These are phyloP conservation scores for Penicillium nucicola DNA, from an alignment of 495 filamentous ascomycete species.

Conservation along the genomic window DNA sequence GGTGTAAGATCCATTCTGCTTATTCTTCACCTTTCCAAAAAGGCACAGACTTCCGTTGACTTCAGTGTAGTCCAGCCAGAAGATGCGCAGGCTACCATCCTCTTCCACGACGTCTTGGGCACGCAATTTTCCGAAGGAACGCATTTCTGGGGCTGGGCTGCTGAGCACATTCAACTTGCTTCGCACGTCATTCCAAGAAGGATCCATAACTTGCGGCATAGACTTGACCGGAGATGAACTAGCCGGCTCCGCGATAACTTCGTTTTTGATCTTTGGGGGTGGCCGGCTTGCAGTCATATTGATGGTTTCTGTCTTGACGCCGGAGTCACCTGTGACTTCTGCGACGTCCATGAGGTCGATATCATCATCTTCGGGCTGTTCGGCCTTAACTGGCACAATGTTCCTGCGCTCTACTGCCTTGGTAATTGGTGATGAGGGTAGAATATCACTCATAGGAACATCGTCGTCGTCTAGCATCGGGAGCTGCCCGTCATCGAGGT, in stretches of 20 bases:
- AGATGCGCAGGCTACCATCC: constrained; percentile 89
- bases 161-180: constrained; percentile 81
- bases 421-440: constrained; percentile 81
- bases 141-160: constrained; percentile 61
- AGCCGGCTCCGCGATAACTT: constrained; percentile 61
- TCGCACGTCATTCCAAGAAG: constrained; percentile 90
- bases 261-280: constrained; percentile 69
- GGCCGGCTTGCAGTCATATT: constrained; percentile 86
- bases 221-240: constrained; percentile 72
- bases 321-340: constrained; percentile 61
- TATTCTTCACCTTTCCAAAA: constrained; percentile 95
- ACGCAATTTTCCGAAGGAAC: constrained; percentile 71
- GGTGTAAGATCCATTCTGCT: constrained; percentile 69
- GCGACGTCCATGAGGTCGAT: constrained; percentile 86
- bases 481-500: constrained; percentile 56
- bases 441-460: constrained; percentile 77
- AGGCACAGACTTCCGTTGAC: constrained; percentile 88
- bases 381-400: constrained; percentile 53
- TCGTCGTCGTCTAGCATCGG: constrained; percentile 54
- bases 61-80: constrained; percentile 96
- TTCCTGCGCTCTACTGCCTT: constrained; percentile 76
- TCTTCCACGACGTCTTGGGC: constrained; percentile 79
- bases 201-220: constrained; percentile 60
- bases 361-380: constrained; percentile 67
- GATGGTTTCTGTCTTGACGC: constrained; percentile 64